Percentiles rank a stretch among this genome's conserved stretches.
phyloP scores from a whole-genome alignment of 257 asterid species.

The Petunia secreta region DNA sequence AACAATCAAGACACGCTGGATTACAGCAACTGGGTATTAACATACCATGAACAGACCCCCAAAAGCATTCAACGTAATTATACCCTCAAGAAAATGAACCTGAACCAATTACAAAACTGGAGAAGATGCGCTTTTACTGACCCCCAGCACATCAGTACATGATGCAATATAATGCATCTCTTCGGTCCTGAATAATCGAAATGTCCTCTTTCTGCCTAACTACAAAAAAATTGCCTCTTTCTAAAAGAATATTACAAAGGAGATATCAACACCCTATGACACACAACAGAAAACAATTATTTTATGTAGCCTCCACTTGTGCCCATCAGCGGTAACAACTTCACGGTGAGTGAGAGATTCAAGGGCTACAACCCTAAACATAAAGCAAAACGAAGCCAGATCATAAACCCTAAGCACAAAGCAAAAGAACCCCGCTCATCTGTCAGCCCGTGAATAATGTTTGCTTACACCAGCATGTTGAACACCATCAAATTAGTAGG shows the following conservation, averaged over 20 bases:
- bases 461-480: slow-evolving; percentile 9
- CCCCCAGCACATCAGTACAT: slow-evolving; percentile 24
- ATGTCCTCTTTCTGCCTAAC: slow-evolving; percentile 58
- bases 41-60: neutral
- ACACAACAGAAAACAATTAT: slow-evolving; percentile 45
- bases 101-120: slow-evolving; percentile 26
- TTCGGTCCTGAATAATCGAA: slow-evolving; percentile 38
- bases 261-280: slow-evolving; percentile 63
- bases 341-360: slow-evolving; percentile 25
- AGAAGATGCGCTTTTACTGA: neutral
- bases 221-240: slow-evolving; percentile 70
- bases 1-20: neutral
- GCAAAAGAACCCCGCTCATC: slow-evolving; percentile 16
- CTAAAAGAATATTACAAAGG: slow-evolving; percentile 83
- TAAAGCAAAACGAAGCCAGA: neutral
- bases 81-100: slow-evolving; percentile 16
- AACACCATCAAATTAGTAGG: slow-evolving; percentile 59
- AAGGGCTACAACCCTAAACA: slow-evolving; percentile 11
- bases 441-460: neutral
- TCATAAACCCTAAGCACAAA: neutral
- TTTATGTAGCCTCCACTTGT: slow-evolving; percentile 31
- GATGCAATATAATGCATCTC: slow-evolving; percentile 13
- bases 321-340: slow-evolving; percentile 32
- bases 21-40: neutral
- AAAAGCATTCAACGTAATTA: neutral